These are phyloP conservation scores for Chionographis japonica DNA, from an alignment of 106 monocot species.

Conservation along the genomic window DNA sequence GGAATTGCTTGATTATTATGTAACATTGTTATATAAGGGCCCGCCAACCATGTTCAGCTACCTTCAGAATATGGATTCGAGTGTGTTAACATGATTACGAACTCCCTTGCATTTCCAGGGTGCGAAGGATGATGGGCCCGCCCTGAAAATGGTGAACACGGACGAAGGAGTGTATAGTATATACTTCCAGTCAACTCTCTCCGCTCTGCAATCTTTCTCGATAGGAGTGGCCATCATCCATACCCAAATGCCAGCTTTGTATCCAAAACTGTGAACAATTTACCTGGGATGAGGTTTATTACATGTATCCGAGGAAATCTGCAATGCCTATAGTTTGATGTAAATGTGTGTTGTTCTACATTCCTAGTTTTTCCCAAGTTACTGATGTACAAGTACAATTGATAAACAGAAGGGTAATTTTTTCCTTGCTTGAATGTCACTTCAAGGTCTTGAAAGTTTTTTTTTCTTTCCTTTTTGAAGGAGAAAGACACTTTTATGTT, in stretches of 20 bases:
- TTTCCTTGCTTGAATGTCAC: too few species aligned
- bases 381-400: too few species aligned
- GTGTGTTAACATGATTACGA: background rate
- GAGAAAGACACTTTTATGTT: too few species aligned
- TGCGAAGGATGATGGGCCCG: conserved; percentile 22
- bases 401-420: too few species aligned
- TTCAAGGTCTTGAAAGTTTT: too few species aligned
- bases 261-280: conserved; percentile 19
- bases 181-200: conserved; percentile 46
- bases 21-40: too few species aligned
- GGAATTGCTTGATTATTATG: too few species aligned
- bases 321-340: background rate
- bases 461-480: too few species aligned
- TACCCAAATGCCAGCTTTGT: conserved; percentile 23
- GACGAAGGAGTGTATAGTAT: conserved; percentile 42
- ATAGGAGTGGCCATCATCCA: conserved; percentile 67
- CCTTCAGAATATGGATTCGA: too few species aligned
- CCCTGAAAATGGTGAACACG: conserved; percentile 35
- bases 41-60: too few species aligned
- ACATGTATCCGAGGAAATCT: background rate
- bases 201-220: conserved; percentile 70
- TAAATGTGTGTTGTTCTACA: background rate
- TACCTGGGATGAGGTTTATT: background rate
- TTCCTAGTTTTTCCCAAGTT: background rate
- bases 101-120: conserved; percentile 44